Base-by-base conservation (phyloP, 2,329 filamentous ascomycete genomes). In the Coniochaeta prunicola region DNA sequence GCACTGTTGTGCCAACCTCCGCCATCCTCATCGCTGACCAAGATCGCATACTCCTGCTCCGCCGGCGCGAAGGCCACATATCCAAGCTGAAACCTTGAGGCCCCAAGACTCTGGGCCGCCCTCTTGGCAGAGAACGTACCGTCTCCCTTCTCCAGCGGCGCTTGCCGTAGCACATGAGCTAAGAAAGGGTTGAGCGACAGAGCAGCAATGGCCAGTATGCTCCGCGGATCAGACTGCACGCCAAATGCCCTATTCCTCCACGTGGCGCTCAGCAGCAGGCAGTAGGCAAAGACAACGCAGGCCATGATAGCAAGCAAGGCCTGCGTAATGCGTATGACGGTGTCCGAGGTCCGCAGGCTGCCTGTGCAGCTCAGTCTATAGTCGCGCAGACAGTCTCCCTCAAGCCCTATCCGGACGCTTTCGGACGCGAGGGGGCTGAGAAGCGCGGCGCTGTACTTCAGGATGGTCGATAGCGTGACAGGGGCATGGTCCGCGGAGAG, bases 151-250 rank as follows among this genome's bases (percentile, higher is more conserved):
- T 64, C 66, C 1, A 60, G 59, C 0, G 63, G 65, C 3, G 68
- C 56, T 4, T 59, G 59, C 4, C 58, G 59, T 40, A 70, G 64
- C 4, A 67, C 26, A 15, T 60, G 53, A 17, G 65, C 58, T 2
- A 66, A 50, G 9, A 64, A 64, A 5, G 58, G 56, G 53, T 70
- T 67, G 33, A 65, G 60, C 9, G 65, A 56, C 9, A 72, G 59
- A 13, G 61, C 61, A 2, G 70, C 68, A 4, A 69, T 64, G 5
- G 69, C 67, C 21, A 66, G 67, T 19, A 73, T 71, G 38, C 68
- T 72, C 71, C 71, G 72, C 1, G 71, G 72, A 42, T 73, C 73
- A 0, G 70, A 63, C 4, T 61, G 56, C 4, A 74, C 69, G 2
- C 70, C 67, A n/a, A 13, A 40, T 17, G 10, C 36, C 9, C 10